Percentiles rank a stretch among this genome's conserved stretches.
Conservation (phyloP, 176 grass and related monocot species). For the maize (Zea mays) region DNA sequence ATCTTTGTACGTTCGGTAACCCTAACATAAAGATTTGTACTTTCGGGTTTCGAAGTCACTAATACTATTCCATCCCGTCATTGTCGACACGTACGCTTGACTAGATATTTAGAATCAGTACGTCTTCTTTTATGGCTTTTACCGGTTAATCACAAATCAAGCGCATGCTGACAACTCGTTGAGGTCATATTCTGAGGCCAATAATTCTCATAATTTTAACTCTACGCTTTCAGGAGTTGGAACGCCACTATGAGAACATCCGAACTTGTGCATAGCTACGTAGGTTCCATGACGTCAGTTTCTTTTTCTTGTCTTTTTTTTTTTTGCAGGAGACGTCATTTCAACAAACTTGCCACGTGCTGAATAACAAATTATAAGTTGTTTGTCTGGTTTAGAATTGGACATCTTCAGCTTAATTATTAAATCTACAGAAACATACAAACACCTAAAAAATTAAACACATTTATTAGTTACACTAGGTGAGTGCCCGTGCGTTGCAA, state of each 20-base stretch:
- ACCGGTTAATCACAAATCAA: not conserved
- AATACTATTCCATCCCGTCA: not conserved
- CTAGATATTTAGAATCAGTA: not conserved
- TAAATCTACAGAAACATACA: no score
- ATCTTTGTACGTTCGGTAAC: not conserved
- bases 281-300: not conserved
- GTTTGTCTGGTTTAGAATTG: no score
- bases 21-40: constrained; percentile 6
- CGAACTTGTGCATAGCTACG: not conserved
- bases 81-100: not conserved
- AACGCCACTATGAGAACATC: not conserved
- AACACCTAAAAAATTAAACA: no score
- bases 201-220: not conserved
- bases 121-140: not conserved
- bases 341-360: not conserved
- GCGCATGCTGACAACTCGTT: not conserved
- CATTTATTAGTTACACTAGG: no score
- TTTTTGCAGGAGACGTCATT: not conserved
- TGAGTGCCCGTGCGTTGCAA: no score
- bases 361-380: not conserved
- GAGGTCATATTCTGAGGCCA: not conserved
- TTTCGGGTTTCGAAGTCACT: not conserved
- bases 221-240: not conserved
- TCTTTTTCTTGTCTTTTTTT: not conserved
- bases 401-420: no score